These are phyloP conservation scores for Bimuria novae-zelandiae DNA, from an alignment of 2,329 filamentous ascomycete species.

Conservation along the genomic window DNA sequence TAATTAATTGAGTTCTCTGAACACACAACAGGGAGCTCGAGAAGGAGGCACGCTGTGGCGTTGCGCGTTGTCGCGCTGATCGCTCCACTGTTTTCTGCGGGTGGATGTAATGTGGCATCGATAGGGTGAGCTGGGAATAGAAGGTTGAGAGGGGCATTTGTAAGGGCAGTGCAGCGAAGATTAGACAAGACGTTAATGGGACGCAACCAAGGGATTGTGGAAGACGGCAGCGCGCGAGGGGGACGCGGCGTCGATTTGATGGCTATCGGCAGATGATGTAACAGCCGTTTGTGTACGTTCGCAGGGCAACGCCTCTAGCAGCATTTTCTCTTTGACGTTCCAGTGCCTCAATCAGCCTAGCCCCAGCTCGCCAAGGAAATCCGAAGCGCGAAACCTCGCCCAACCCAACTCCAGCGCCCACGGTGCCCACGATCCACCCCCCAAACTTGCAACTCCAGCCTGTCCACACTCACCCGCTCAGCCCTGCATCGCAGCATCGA, in stretches of 20 bases:
- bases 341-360: constrained; percentile 11
- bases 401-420: constrained; percentile 16
- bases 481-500: constrained; percentile 29
- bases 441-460: constrained; percentile 28
- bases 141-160: background rate
- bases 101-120: background rate
- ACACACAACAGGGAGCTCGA: background rate
- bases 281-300: background rate
- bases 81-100: constrained; percentile 9
- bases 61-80: constrained; percentile 4
- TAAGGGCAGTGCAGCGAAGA: background rate
- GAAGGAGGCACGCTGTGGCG: background rate
- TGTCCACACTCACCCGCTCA: constrained; percentile 26
- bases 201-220: no score
- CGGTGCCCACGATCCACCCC: constrained; percentile 8
- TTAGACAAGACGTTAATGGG: no score
- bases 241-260: no score
- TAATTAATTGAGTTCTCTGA: no score
- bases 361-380: constrained; percentile 25
- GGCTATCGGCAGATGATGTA: no score
- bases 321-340: constrained; percentile 9
- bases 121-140: background rate
- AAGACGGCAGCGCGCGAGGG: background rate
- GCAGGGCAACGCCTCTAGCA: background rate
- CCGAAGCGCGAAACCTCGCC: constrained; percentile 33